Evolutionary conservation across 139 green algal species (phyloP).

Genomic region (Chlamydomonas incerta): DNA sequence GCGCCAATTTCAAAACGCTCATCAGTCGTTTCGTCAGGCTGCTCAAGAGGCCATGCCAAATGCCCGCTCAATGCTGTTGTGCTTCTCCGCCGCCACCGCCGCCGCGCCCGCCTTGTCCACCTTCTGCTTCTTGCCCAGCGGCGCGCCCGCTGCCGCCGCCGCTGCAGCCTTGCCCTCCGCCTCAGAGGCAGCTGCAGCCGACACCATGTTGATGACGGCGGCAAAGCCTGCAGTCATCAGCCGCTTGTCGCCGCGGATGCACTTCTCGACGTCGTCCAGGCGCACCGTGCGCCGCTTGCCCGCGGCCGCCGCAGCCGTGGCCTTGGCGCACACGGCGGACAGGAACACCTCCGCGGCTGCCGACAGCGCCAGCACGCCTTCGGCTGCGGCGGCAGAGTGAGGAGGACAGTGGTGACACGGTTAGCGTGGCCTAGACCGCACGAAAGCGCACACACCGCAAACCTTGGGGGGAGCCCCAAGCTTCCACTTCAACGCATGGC

Average conservation of each 20-base stretch:
- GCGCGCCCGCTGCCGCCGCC: neutral
- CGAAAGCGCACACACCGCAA: too few species aligned
- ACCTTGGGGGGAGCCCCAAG: too few species aligned
- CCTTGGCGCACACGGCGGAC: conserved; percentile 24
- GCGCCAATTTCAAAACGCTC: too few species aligned
- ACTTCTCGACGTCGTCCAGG: conserved; percentile 24
- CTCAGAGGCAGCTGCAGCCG: neutral
- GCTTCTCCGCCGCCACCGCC: neutral
- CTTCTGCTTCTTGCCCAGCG: conserved; percentile 2
- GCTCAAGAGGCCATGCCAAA: conserved; percentile 9
- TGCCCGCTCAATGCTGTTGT: conserved; percentile 35
- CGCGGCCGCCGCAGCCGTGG: neutral
- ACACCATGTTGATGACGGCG: conserved; percentile 18
- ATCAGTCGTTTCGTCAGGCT: too few species aligned
- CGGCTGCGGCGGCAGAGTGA: neutral
- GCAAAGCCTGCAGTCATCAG: conserved; percentile 35
- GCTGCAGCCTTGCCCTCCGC: neutral
- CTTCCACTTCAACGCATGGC: too few species aligned
- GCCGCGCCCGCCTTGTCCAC: conserved; percentile 3
- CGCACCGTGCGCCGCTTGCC: conserved; percentile 29
- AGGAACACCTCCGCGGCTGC: conserved; percentile 30
- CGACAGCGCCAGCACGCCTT: neutral
- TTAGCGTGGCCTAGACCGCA: too few species aligned
- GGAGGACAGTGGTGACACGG: too few species aligned
- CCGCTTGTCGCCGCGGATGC: conserved; percentile 30